Evolutionary conservation across 148 eudicot genomes (phyloP).

Genomic region (Limonium bicolor): DNA sequence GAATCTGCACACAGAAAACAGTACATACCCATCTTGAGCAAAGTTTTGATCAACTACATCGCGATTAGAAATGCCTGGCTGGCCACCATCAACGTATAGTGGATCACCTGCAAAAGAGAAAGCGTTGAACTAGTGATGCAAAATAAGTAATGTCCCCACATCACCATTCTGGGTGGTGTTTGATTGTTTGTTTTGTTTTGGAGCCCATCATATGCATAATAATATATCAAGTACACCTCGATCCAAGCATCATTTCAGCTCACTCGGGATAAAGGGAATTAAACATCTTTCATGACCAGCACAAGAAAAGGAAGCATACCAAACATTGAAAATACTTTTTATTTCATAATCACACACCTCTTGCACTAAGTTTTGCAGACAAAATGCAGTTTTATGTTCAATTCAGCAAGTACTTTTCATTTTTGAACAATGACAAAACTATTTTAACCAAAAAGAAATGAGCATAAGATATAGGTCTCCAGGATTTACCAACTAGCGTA

Average conservation of each 20-base stretch:
- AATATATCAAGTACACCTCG: no score
- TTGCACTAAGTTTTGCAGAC: no score
- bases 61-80: conserved; percentile 37
- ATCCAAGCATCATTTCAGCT: no score
- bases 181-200: neutral
- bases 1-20: neutral
- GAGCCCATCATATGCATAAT: no score
- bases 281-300: no score
- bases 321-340: no score
- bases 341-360: no score
- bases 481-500: conserved; percentile 59
- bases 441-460: neutral
- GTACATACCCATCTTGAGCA: conserved; percentile 71
- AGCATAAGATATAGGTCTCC: neutral
- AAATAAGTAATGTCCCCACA: neutral
- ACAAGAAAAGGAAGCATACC: neutral
- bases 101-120: conserved; percentile 61
- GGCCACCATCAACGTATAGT: conserved; percentile 72
- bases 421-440: neutral
- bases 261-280: no score
- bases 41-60: conserved; percentile 41
- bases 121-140: neutral
- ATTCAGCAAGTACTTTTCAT: no score
- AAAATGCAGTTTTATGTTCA: no score
- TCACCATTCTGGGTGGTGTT: neutral